A percentile compares a stretch with the other conserved stretches of the same genome.
These are phyloP conservation scores for Pseudogymnoascus sp. DNA, from an alignment of 2,329 filamentous ascomycete species.

Conservation along the genomic window DNA sequence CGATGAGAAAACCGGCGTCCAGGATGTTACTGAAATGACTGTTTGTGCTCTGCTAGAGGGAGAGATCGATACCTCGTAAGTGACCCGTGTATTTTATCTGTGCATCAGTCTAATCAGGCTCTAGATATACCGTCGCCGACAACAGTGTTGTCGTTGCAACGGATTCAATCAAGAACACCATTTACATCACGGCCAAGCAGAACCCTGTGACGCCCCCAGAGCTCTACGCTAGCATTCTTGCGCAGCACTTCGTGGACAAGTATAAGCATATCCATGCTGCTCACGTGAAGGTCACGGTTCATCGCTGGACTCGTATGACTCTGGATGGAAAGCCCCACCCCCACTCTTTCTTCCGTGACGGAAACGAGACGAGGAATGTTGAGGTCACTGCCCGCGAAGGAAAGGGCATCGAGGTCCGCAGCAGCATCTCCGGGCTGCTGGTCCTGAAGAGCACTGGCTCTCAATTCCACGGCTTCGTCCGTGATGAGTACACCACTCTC, in stretches of 20 bases:
- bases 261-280: conserved; percentile 85
- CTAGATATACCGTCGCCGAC: conserved; percentile 83
- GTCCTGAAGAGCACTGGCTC: conserved; percentile 96
- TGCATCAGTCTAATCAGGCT: conserved; percentile 15
- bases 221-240: conserved; percentile 78
- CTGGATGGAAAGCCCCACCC: conserved; percentile 86
- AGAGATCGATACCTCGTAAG: conserved; percentile 75
- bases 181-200: conserved; percentile 91
- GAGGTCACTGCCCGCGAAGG: conserved; percentile 62
- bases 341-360: conserved; percentile 88
- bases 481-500: conserved; percentile 88
- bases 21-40: conserved; percentile 91
- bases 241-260: conserved; percentile 77
- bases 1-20: conserved; percentile 66
- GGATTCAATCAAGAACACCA: conserved; percentile 96
- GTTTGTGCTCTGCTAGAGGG: conserved; percentile 89
- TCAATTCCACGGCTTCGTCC: conserved; percentile 88
- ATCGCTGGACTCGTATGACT: conserved; percentile 85
- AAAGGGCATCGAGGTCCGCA: conserved; percentile 67
- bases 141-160: conserved; percentile 94
- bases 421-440: conserved; percentile 71
- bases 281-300: conserved; percentile 72
- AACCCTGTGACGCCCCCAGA: conserved; percentile 88
- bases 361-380: conserved; percentile 78
- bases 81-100: conserved; percentile 13